A percentile compares a stretch with the other conserved stretches of the same genome.
Conservation (phyloP, 78 protist species). For the Polysphondylium violaceum region DNA sequence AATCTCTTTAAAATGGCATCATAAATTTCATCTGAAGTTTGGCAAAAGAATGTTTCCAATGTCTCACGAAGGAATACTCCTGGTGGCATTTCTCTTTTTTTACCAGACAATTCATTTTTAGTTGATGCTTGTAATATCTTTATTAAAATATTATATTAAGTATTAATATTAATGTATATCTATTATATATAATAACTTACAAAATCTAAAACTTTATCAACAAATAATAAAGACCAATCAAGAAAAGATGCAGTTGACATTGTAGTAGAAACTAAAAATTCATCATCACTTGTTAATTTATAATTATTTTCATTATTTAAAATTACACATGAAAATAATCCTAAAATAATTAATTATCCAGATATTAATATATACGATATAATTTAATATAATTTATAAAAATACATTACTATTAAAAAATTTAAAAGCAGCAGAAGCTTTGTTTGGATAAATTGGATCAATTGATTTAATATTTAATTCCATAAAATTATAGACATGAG, state of each 20-base stretch:
- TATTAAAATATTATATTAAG: not conserved
- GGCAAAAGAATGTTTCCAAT: slow-evolving; percentile 33
- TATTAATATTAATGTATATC: too few relatives aligned
- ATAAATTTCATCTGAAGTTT: slow-evolving; percentile 51
- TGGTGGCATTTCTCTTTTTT: slow-evolving; percentile 57
- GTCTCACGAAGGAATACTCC: slow-evolving; percentile 32
- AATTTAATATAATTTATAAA: too few relatives aligned
- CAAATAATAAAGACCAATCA: slow-evolving; percentile 53
- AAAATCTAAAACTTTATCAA: slow-evolving; percentile 27
- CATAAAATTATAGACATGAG: slow-evolving; percentile 44
- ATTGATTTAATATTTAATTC: slow-evolving; percentile 8
- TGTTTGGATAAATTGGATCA: slow-evolving; percentile 68
- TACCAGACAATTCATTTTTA: slow-evolving; percentile 9
- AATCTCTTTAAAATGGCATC: slow-evolving; percentile 23
- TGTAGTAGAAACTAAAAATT: slow-evolving; percentile 15
- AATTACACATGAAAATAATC: slow-evolving; percentile 32
- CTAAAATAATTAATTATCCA: too few relatives aligned
- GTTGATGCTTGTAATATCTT: slow-evolving; percentile 20
- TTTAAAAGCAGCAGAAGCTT: slow-evolving; percentile 67
- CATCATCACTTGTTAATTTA: slow-evolving; percentile 7
- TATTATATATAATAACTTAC: too few relatives aligned
- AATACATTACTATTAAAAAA: slow-evolving; percentile 42
- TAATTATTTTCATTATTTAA: slow-evolving; percentile 28
- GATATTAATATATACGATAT: too few relatives aligned
- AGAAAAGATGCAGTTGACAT: slow-evolving; percentile 44